Percentiles rank a stretch among this genome's conserved stretches.
These are phyloP conservation scores for Collybiopsis confluens DNA, from an alignment of 768 basidiomycete genomes.

Conservation along the genomic window DNA sequence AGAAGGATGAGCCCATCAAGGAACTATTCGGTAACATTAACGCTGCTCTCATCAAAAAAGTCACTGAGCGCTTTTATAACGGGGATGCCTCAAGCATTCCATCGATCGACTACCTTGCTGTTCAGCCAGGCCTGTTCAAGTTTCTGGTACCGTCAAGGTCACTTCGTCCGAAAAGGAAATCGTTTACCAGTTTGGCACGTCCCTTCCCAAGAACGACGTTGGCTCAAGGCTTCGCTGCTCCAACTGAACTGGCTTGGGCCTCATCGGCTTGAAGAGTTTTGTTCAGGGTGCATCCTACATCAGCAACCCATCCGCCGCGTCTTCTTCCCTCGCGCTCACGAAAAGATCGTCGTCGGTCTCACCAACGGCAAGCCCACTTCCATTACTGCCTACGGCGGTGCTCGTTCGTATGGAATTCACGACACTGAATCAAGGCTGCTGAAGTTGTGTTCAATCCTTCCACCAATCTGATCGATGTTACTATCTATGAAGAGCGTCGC, in stretches of 20 bases:
- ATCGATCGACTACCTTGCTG: slow-evolving; percentile 75
- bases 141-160: slow-evolving; percentile 38
- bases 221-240: slow-evolving; percentile 82
- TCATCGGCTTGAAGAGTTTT: slow-evolving; percentile 75
- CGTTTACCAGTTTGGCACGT: slow-evolving; percentile 45
- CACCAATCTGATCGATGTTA: slow-evolving; percentile 59
- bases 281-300: slow-evolving; percentile 85
- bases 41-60: slow-evolving; percentile 65
- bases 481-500: slow-evolving; percentile 79
- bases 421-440: slow-evolving; percentile 78
- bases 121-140: slow-evolving; percentile 30
- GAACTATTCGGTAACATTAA: slow-evolving; percentile 90
- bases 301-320: slow-evolving; percentile 87
- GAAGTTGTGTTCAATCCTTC: slow-evolving; percentile 58
- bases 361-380: slow-evolving; percentile 44
- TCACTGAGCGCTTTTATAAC: slow-evolving; percentile 73
- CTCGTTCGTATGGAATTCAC: slow-evolving; percentile 75
- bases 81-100: slow-evolving; percentile 77
- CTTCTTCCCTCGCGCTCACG: slow-evolving; percentile 75
- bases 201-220: slow-evolving; percentile 58
- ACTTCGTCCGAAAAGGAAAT: slow-evolving; percentile 39
- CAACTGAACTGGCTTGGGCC: slow-evolving; percentile 77
- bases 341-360: slow-evolving; percentile 66
- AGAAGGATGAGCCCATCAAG: slow-evolving; percentile 92
- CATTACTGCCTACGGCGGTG: slow-evolving; percentile 69